phyloP scores from a whole-genome alignment of 2,329 filamentous ascomycete species.

The Epichloe festucae region DNA sequence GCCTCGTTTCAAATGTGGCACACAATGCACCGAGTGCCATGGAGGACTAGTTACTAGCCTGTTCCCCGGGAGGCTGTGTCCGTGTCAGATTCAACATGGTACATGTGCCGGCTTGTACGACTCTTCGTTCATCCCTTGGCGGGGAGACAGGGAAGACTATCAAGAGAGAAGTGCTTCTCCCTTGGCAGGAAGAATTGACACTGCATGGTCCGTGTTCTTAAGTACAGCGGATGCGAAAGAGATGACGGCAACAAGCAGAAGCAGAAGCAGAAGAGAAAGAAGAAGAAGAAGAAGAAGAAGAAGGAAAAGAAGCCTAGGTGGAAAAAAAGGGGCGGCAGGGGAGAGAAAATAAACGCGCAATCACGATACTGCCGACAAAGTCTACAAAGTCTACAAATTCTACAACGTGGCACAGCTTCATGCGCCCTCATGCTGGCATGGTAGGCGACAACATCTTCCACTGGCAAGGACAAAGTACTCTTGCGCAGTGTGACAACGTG shows the following conservation, averaged over 20 bases:
- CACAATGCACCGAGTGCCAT: not conserved
- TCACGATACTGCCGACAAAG: not conserved
- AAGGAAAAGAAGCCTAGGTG: not conserved
- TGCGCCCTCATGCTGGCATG: not conserved
- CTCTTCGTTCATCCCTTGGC: not conserved
- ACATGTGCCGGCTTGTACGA: not conserved
- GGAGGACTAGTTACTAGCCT: not conserved
- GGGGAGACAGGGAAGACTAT: not conserved
- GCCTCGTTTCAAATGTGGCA: not conserved
- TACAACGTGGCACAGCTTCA: not conserved
- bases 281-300: too few species aligned
- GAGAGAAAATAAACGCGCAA: not conserved
- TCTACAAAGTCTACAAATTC: not conserved
- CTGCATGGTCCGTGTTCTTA: not conserved
- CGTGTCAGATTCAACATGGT: not conserved
- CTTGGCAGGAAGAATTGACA: not conserved
- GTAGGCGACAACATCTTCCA: not conserved
- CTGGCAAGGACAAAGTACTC: not conserved
- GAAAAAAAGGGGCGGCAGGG: not conserved
- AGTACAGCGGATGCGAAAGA: not conserved
- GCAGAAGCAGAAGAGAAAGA: not conserved
- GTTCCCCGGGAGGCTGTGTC: not conserved
- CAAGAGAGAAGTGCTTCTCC: not conserved
- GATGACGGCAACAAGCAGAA: not conserved
- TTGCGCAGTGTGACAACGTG: constrained; percentile 1